Percentiles rank a stretch among this genome's conserved stretches.
phyloP scores from a whole-genome alignment of 441 rosid genomes.

The Corymbia citriodora region DNA sequence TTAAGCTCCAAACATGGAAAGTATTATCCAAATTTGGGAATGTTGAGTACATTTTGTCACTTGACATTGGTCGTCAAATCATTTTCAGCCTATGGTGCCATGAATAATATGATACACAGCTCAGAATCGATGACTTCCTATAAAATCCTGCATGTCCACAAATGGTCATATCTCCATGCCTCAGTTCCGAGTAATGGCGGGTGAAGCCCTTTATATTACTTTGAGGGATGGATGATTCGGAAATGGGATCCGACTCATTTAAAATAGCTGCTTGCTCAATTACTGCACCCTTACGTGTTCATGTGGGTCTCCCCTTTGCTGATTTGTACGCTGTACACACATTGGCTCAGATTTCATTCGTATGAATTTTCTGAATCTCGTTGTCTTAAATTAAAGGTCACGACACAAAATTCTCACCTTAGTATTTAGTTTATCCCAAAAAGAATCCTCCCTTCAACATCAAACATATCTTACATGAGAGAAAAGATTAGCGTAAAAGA shows the following conservation, averaged over 20 bases:
- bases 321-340: neutral
- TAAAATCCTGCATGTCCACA: neutral
- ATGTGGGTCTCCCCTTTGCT: neutral
- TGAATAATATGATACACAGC: neutral
- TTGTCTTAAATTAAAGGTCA: neutral
- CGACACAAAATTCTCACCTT: neutral
- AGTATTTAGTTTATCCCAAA: neutral
- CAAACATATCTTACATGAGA: neutral
- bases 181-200: rapidly evolving
- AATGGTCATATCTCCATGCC: neutral
- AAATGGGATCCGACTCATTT: neutral
- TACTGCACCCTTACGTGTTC: neutral
- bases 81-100: neutral
- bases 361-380: neutral
- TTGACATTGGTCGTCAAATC: neutral
- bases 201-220: neutral
- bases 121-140: rapidly evolving
- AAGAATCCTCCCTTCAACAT: neutral
- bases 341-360: neutral
- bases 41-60: neutral
- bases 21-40: neutral
- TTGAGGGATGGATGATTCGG: neutral
- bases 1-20: neutral
- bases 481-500: too few relatives aligned
- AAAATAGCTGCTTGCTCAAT: neutral